A percentile compares a stretch with the other conserved stretches of the same genome.
Evolutionary conservation across 371 early-diverging fungal genomes (phyloP).

Genomic region (Lichtheimia corymbifera): DNA sequence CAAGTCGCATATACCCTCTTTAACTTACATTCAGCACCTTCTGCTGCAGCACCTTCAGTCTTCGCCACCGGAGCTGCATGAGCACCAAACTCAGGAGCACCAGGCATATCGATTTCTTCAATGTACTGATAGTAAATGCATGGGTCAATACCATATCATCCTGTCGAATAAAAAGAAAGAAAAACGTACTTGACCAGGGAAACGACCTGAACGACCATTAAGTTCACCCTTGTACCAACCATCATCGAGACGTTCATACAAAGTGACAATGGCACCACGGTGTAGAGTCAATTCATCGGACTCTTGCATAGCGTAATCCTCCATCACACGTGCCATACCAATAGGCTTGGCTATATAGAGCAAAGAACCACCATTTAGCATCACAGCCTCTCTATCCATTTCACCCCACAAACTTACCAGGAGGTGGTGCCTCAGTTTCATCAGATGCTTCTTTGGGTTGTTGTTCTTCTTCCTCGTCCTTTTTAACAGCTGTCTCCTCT

Average conservation of each 20-base stretch:
- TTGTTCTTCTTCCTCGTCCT: constrained; percentile 1
- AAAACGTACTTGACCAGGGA: constrained; percentile 63
- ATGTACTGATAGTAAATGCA: constrained; percentile 18
- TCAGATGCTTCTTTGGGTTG: neutral
- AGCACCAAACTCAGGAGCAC: constrained; percentile 42
- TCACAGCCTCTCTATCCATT: no score
- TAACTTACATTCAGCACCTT: constrained; percentile 23
- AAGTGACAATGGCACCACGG: constrained; percentile 66
- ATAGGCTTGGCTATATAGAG: constrained; percentile 28
- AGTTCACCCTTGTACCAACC: constrained; percentile 75
- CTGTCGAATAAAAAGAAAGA: no score
- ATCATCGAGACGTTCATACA: constrained; percentile 62
- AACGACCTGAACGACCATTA: constrained; percentile 68
- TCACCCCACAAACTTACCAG: neutral
- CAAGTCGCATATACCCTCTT: neutral
- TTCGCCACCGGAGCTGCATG: constrained; percentile 19
- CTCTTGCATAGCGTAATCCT: constrained; percentile 71
- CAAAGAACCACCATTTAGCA: no score
- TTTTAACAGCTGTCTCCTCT: neutral
- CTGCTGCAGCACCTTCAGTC: constrained; percentile 23
- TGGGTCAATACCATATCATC: no score
- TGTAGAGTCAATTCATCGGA: constrained; percentile 67
- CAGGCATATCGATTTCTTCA: constrained; percentile 50
- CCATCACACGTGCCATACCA: constrained; percentile 62
- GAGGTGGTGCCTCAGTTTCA: constrained; percentile 9